A percentile compares a stretch with the other conserved stretches of the same genome.
Evolutionary conservation across 768 basidiomycete genomes (phyloP).

Genomic region (Leccinellum albellum): DNA sequence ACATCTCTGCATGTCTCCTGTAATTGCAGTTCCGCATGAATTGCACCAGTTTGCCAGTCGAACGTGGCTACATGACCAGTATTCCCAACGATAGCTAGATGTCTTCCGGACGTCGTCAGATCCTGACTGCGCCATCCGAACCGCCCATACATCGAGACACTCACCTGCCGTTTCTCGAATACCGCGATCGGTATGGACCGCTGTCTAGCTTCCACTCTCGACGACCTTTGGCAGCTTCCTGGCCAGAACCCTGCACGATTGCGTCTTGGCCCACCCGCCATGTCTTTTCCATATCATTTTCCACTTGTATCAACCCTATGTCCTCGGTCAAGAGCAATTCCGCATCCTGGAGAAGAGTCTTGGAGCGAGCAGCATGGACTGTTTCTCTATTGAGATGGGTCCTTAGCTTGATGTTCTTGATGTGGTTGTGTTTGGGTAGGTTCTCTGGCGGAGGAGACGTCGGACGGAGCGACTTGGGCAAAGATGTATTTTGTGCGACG

Average conservation of each 20-base stretch:
- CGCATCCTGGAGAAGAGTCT: conserved; percentile 63
- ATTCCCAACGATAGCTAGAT: conserved; percentile 80
- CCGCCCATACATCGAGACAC: conserved; percentile 18
- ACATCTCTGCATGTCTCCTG: conserved; percentile 91
- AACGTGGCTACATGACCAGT: conserved; percentile 89
- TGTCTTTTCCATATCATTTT: conserved; percentile 80
- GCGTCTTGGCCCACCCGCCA: conserved; percentile 86
- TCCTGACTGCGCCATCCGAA: not conserved
- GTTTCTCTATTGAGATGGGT: conserved; percentile 61
- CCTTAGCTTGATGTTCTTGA: conserved; percentile 75
- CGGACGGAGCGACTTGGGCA: conserved; percentile 67
- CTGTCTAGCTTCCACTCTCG: conserved; percentile 80
- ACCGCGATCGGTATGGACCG: conserved; percentile 80
- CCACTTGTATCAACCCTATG: conserved; percentile 68
- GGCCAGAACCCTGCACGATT: conserved; percentile 59
- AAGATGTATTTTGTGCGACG: conserved; percentile 51
- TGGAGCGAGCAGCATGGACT: conserved; percentile 56
- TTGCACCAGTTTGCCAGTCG: conserved; percentile 84
- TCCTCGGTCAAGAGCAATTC: conserved; percentile 69
- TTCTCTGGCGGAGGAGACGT: conserved; percentile 44
- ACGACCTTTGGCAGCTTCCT: conserved; percentile 72
- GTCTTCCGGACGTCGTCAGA: conserved; percentile 40
- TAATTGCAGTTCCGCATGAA: conserved; percentile 86
- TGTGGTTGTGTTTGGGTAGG: conserved; percentile 51
- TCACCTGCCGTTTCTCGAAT: conserved; percentile 88